Evolutionary conservation across 2,329 filamentous ascomycete species (phyloP), one percentile per base, ranked within the genome.

Genomic region (Sporothrix mexicana): DNA sequence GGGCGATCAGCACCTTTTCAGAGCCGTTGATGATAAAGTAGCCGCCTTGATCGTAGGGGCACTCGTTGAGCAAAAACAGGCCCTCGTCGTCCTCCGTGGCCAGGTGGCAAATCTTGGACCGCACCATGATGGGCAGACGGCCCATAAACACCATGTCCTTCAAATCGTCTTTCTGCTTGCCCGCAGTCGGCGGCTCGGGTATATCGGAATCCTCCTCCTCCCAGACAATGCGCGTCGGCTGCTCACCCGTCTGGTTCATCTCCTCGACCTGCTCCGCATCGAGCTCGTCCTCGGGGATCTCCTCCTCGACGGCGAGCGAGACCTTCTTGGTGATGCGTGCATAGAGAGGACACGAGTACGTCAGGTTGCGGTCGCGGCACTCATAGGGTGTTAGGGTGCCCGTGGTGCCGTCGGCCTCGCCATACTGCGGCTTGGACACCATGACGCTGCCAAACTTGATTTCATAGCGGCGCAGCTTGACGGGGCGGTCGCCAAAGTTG

Each of bases 21-120:
- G 93, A 97, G 59, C 96, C 96, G 84, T 99, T 99, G 87, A 99
- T 99, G 78, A 99, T 94, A 80, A 99, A 99, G 83, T 99, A 99
- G 76, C 96, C 96, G 77, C 96, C 96, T 80, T 98, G 96, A 79
- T 99, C 96, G 81, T 98, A 99, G 0, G 96, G 96, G 77, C 96
- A 99, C 83, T 99, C 96, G 80, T 97, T 97, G 82, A 97, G 91
- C 64, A 93, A 87, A 80, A 97, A 98, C 1, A 99, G 87, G 68
- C 93, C 92, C 70, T 96, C 91, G 76, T 98, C 95, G 67, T 90
- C 89, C 79, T 97, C 89, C 77, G 92, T 91, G 77, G 92, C 92
- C 77, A 99, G 83, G 76, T 97, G 93, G 82, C 96, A 99, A 78
- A 97, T 96, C 82, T 95, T 93, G 43, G 95, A 98, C 84, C 98